A percentile compares a stretch with the other conserved stretches of the same genome.
phyloP scores from a whole-genome alignment of 176 grass and related monocot genomes.

The Areca catechu region DNA sequence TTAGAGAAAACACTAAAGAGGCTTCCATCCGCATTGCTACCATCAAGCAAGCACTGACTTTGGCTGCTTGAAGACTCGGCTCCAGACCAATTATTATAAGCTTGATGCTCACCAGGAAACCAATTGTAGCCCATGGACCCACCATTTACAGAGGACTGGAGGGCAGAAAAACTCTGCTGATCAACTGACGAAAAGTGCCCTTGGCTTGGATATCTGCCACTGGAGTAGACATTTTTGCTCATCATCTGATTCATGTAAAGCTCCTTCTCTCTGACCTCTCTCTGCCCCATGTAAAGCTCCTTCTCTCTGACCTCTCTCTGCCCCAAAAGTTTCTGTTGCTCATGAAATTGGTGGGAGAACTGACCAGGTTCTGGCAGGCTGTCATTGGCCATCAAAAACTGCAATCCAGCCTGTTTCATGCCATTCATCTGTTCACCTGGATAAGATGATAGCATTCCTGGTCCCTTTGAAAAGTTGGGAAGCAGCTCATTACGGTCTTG shows the following conservation, averaged over 20 bases:
- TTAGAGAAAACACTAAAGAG: slow-evolving; percentile 38
- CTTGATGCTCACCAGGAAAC: slow-evolving; percentile 15
- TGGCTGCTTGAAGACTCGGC: slow-evolving; percentile 22
- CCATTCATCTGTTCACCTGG: slow-evolving; percentile 21
- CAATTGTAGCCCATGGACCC: slow-evolving; percentile 20
- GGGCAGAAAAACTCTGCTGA: slow-evolving; percentile 16
- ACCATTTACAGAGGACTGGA: slow-evolving; percentile 16
- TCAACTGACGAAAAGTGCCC: slow-evolving; percentile 19
- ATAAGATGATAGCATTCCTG: slow-evolving; percentile 14
- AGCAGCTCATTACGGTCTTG: slow-evolving; percentile 22
- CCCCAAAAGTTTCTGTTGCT: slow-evolving; percentile 20
- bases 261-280: background rate
- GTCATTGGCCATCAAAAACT: slow-evolving; percentile 23
- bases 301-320: slow-evolving; percentile 1
- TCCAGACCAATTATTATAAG: slow-evolving; percentile 27
- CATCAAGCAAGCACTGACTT: slow-evolving; percentile 22
- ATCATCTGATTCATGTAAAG: slow-evolving; percentile 24
- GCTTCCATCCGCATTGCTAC: slow-evolving; percentile 32
- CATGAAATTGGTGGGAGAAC: slow-evolving; percentile 21
- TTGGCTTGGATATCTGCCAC: slow-evolving; percentile 24
- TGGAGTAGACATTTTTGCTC: slow-evolving; percentile 18
- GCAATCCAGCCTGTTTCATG: slow-evolving; percentile 24
- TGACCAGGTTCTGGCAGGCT: slow-evolving; percentile 10
- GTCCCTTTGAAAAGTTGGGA: slow-evolving; percentile 14
- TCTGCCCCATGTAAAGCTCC: slow-evolving; percentile 22